A percentile compares a stretch with the other conserved stretches of the same genome.
phyloP scores from a whole-genome alignment of 2,329 filamentous ascomycete species.

The Coniochaeta sp. region DNA sequence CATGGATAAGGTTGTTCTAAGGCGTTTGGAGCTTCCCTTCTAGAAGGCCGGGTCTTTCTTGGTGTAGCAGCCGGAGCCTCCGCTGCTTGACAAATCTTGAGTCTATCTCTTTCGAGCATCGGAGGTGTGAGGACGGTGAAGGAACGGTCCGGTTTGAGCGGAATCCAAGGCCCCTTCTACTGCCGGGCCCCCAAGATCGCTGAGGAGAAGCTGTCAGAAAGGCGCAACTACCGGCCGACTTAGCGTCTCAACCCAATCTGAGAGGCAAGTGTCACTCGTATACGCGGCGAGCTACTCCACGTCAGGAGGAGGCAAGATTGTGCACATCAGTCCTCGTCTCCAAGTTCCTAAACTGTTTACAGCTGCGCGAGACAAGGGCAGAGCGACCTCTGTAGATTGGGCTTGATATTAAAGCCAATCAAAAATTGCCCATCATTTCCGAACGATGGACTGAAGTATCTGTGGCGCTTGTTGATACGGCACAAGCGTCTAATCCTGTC shows the following conservation, averaged over 20 bases:
- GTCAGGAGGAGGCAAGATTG: background rate
- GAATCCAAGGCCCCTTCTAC: background rate
- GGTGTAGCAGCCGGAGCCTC: background rate
- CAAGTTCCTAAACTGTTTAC: background rate
- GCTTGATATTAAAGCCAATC: slow-evolving; percentile 13
- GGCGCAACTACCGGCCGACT: slow-evolving; percentile 10
- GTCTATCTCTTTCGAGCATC: background rate
- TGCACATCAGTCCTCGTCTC: background rate
- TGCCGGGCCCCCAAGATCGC: background rate
- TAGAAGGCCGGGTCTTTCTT: background rate
- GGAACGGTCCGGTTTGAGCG: background rate
- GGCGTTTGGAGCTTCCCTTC: background rate
- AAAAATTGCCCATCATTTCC: slow-evolving; percentile 14
- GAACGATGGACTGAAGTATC: background rate
- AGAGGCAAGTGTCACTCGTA: background rate
- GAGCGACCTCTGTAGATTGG: slow-evolving; percentile 11
- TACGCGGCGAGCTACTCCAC: background rate
- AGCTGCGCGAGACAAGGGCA: slow-evolving; percentile 3
- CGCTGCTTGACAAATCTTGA: background rate
- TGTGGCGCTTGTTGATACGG: background rate
- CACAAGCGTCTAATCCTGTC: background rate
- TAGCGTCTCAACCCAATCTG: slow-evolving; percentile 9
- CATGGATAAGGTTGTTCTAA: background rate
- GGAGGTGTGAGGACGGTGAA: background rate
- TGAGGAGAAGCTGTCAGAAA: background rate